phyloP scores from a whole-genome alignment of 1,284 basidiomycete genomes.

The Kalmanozyma brasiliensis region DNA sequence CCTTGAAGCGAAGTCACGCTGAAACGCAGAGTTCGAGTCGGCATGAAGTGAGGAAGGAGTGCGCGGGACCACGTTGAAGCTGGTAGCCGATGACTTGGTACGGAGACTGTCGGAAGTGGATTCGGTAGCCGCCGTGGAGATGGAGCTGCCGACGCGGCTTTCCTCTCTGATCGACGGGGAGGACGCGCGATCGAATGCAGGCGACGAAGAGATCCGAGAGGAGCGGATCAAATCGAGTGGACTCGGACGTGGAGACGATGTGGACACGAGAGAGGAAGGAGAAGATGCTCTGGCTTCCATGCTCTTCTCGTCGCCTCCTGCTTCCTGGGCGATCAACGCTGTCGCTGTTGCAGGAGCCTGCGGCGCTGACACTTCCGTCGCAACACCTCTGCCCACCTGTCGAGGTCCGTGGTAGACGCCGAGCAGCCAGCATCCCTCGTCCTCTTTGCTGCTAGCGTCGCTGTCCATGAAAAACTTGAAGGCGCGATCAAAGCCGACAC shows the following conservation, averaged over 20 bases:
- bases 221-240: constrained; percentile 20
- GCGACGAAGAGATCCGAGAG: constrained; percentile 15
- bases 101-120: constrained; percentile 31
- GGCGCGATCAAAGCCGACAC: constrained; percentile 54
- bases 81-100: constrained; percentile 40
- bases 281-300: constrained; percentile 16
- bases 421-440: constrained; percentile 60
- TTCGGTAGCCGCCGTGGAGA: constrained; percentile 24
- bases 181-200: constrained; percentile 7
- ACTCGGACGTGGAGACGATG: constrained; percentile 20
- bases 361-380: no score
- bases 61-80: constrained; percentile 9
- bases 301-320: constrained; percentile 1
- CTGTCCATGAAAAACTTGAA: constrained; percentile 59
- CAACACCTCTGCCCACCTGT: no score
- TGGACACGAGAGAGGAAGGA: constrained; percentile 16
- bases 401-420: constrained; percentile 58
- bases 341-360: neutral
- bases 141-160: constrained; percentile 35
- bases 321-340: constrained; percentile 7
- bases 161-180: constrained; percentile 7
- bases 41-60: neutral
- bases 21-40: constrained; percentile 33
- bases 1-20: constrained; percentile 53
- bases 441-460: constrained; percentile 24